These are phyloP conservation scores for Entomortierella chlamydospora DNA, from an alignment of 192 early-diverging fungal species.

Conservation along the genomic window DNA sequence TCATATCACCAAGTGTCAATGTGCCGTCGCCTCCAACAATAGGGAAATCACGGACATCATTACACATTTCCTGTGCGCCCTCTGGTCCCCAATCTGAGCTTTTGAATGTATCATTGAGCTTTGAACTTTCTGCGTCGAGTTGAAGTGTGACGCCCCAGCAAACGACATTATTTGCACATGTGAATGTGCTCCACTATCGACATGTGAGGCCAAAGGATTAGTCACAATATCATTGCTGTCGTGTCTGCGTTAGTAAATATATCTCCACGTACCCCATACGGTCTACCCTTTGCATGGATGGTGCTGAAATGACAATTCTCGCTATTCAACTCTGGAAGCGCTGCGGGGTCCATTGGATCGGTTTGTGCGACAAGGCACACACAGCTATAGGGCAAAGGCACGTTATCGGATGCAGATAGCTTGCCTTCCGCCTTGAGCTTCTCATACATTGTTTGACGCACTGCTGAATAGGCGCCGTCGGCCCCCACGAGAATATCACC, in stretches of 20 bases:
- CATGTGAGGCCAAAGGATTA: neutral
- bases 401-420: neutral
- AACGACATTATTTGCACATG: neutral
- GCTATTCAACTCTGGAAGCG: neutral
- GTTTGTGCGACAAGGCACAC: neutral
- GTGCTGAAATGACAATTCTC: neutral
- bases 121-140: neutral
- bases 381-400: neutral
- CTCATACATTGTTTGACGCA: conserved; percentile 14
- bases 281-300: neutral
- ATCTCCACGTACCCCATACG: neutral
- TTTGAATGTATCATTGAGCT: neutral
- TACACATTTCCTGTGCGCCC: neutral
- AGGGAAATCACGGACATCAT: neutral
- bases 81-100: neutral
- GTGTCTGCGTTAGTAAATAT: too few relatives aligned
- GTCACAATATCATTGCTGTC: too few relatives aligned
- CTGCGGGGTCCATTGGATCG: neutral
- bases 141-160: neutral
- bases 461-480: conserved; percentile 6
- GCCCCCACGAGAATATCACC: conserved; percentile 24
- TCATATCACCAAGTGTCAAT: neutral
- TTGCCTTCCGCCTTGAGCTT: neutral
- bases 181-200: neutral
- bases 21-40: neutral